Percentiles rank a stretch among this genome's conserved stretches.
Evolutionary conservation across 345 rosid genomes (phyloP).

Genomic region (Sisymbrium irio): DNA sequence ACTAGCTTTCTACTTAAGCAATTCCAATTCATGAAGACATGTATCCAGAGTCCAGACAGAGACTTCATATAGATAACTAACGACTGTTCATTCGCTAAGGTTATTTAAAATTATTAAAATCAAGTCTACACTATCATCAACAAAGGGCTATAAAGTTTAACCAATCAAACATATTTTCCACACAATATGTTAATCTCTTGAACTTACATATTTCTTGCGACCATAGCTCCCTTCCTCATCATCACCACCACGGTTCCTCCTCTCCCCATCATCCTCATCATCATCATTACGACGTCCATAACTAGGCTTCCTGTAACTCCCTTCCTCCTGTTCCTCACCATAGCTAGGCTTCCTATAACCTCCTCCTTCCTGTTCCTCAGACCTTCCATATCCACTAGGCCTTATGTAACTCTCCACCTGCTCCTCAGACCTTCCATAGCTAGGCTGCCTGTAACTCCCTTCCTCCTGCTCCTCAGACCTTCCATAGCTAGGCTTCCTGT

Average conservation of each 20-base stretch:
- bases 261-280: conserved; percentile 52
- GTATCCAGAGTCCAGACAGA: no score
- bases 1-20: no score
- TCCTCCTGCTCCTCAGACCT: conserved; percentile 44
- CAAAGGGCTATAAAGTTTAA: not conserved
- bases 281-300: conserved; percentile 56
- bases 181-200: not conserved
- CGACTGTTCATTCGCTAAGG: no score
- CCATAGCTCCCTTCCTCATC: conserved; percentile 63
- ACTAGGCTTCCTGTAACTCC: conserved; percentile 34
- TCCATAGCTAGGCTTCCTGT: conserved; percentile 26
- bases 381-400: conserved; percentile 33
- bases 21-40: no score
- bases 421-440: conserved; percentile 32
- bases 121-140: not conserved
- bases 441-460: conserved; percentile 37
- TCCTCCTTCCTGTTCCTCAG: conserved; percentile 46
- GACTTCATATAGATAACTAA: no score
- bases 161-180: not conserved
- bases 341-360: conserved; percentile 22
- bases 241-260: conserved; percentile 44
- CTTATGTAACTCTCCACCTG: not conserved
- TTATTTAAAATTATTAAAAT: no score
- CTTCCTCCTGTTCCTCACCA: conserved; percentile 40
- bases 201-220: conserved; percentile 85